Evolutionary conservation across 2,329 filamentous ascomycete genomes (phyloP).

Genomic region (Talaromyces sp.): DNA sequence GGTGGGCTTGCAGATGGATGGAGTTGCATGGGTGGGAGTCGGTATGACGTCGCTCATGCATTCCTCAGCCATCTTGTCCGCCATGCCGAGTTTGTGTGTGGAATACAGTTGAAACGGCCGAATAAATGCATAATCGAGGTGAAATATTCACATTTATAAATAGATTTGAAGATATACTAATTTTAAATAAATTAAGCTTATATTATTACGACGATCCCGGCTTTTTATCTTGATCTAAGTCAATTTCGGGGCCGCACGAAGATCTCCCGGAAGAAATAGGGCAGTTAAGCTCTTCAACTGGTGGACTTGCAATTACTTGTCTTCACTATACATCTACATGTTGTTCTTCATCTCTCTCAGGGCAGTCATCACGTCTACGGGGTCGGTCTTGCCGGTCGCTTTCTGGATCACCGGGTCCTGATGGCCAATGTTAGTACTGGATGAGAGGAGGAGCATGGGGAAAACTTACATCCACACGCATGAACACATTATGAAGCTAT

Average conservation of each 20-base stretch:
- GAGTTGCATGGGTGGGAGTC: slow-evolving; percentile 12
- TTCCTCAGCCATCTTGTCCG: background rate
- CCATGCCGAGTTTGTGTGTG: no score
- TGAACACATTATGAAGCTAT: slow-evolving; percentile 92
- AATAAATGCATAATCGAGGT: background rate
- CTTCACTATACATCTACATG: slow-evolving; percentile 33
- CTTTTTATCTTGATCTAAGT: slow-evolving; percentile 2
- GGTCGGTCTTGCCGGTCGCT: slow-evolving; percentile 76
- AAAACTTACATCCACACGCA: slow-evolving; percentile 73
- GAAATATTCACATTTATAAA: background rate
- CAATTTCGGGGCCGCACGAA: slow-evolving; percentile 5
- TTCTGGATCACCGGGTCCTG: slow-evolving; percentile 83
- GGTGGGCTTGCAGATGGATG: slow-evolving; percentile 13
- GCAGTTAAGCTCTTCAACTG: background rate
- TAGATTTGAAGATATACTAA: background rate
- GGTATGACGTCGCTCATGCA: slow-evolving; percentile 31
- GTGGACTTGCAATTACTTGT: slow-evolving; percentile 3
- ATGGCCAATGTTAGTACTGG: slow-evolving; percentile 12
- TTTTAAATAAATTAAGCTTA: background rate
- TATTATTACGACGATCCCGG: background rate
- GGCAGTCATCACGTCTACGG: slow-evolving; percentile 80
- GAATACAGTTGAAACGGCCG: no score
- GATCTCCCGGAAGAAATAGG: slow-evolving; percentile 10
- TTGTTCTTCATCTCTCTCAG: slow-evolving; percentile 82
- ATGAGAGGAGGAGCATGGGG: background rate